Conservation (phyloP, 2,329 filamentous ascomycete genomes). For the Talaromyces sp. region DNA sequence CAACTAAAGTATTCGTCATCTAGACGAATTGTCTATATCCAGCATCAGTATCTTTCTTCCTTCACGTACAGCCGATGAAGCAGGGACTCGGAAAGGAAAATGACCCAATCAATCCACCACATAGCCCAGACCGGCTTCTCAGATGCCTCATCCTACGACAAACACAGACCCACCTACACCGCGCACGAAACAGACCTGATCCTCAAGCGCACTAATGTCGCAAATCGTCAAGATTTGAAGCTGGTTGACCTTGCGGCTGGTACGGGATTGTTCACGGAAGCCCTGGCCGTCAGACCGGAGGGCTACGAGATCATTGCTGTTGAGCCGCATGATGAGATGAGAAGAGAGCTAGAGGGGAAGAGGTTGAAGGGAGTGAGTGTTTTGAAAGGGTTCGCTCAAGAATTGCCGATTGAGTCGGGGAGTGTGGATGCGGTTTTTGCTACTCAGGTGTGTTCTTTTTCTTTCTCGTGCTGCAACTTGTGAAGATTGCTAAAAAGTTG, state of each 20-base stretch:
- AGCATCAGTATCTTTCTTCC: neutral
- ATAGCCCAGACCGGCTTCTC: conserved; percentile 52
- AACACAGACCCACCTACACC: conserved; percentile 65
- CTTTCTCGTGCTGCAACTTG: no score
- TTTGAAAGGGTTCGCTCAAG: conserved; percentile 55
- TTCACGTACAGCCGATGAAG: neutral
- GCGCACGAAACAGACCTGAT: conserved; percentile 56
- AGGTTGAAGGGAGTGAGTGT: conserved; percentile 53
- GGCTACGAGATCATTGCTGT: conserved; percentile 59
- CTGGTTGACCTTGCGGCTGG: conserved; percentile 65
- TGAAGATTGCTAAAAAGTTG: no score
- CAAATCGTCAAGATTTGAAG: conserved; percentile 44
- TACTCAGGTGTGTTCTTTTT: conserved; percentile 55
- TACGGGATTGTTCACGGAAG: conserved; percentile 67
- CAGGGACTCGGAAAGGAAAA: neutral
- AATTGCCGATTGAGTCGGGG: conserved; percentile 54
- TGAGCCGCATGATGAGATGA: conserved; percentile 65
- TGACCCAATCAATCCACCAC: conserved; percentile 11
- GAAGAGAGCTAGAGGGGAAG: conserved; percentile 58
- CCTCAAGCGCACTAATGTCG: conserved; percentile 54
- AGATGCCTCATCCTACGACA: conserved; percentile 62
- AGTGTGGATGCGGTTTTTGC: conserved; percentile 64
- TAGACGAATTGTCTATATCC: neutral
- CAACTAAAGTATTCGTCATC: neutral
- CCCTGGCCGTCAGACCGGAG: conserved; percentile 58